Percentiles rank a stretch among this genome's conserved stretches.
Conservation (phyloP, 164 flowering plant genomes). For the Dillenia suffruticosa region DNA sequence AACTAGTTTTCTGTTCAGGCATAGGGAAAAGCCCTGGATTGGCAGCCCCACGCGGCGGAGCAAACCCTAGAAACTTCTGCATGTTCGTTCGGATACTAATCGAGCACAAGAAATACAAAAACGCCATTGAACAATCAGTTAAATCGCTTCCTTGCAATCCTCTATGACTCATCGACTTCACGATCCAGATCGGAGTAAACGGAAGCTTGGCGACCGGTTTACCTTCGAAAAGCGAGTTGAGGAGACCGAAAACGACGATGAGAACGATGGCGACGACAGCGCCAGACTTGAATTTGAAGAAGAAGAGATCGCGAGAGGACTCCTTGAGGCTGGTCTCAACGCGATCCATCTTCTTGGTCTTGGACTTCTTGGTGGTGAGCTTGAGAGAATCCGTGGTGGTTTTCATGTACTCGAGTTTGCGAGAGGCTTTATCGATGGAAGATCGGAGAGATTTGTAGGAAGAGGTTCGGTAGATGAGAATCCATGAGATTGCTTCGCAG, state of each 20-base stretch:
- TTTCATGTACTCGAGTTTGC: conserved; percentile 91
- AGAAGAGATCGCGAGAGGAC: conserved; percentile 82
- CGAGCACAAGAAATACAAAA: conserved; percentile 83
- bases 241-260: conserved; percentile 75
- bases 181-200: conserved; percentile 57
- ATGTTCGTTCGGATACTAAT: conserved; percentile 94
- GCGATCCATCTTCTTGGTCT: conserved; percentile 91
- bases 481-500: conserved; percentile 95
- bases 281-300: conserved; percentile 96
- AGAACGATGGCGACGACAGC: conserved; percentile 91
- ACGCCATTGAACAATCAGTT: conserved; percentile 98
- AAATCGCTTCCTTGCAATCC: conserved; percentile 70
- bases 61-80: conserved; percentile 95
- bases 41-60: conserved; percentile 87
- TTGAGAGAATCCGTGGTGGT: conserved; percentile 19
- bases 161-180: conserved; percentile 93
- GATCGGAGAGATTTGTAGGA: conserved; percentile 93
- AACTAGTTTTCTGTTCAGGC: conserved; percentile 87
- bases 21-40: conserved; percentile 81
- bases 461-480: conserved; percentile 88
- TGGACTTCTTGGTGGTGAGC: conserved; percentile 41
- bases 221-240: conserved; percentile 90
- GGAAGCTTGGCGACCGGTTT: conserved; percentile 86
- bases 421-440: conserved; percentile 89
- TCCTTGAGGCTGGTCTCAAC: conserved; percentile 85